These are phyloP conservation scores for Neospermospora avenae DNA, from an alignment of 2,329 filamentous ascomycete species.

Conservation along the genomic window DNA sequence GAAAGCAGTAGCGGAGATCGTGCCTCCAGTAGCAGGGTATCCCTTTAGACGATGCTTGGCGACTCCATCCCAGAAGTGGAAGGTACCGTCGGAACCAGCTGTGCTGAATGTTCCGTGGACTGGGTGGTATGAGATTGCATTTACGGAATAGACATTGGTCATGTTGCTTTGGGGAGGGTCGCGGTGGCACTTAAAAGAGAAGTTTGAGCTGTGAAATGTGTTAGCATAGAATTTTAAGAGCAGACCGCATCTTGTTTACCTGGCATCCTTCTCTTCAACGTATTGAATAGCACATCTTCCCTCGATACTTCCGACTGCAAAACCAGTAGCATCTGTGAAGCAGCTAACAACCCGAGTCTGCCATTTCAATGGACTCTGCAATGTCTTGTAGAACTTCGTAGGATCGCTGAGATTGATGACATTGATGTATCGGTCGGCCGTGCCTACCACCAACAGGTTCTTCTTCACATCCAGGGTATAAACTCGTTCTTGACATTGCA, in stretches of 20 bases:
- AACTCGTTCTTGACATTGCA: conserved; percentile 71
- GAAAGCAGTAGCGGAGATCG: conserved; percentile 90
- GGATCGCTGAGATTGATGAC: conserved; percentile 89
- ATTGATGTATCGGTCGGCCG: conserved; percentile 94
- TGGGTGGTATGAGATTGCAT: conserved; percentile 97
- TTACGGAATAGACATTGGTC: conserved; percentile 90
- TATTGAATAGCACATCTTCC: conserved; percentile 98
- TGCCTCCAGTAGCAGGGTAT: conserved; percentile 78
- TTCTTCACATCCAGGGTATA: conserved; percentile 92
- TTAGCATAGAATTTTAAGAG: background rate
- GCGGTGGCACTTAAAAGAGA: conserved; percentile 98
- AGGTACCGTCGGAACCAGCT: conserved; percentile 90
- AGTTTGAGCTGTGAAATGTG: conserved; percentile 66
- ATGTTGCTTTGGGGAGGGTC: conserved; percentile 71
- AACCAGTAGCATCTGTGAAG: conserved; percentile 87
- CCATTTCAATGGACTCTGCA: conserved; percentile 96
- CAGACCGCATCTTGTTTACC: conserved; percentile 42
- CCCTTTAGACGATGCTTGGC: conserved; percentile 88
- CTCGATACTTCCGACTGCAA: conserved; percentile 94
- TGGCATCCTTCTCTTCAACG: conserved; percentile 89
- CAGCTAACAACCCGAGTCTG: conserved; percentile 94
- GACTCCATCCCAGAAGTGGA: conserved; percentile 95
- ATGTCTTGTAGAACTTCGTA: conserved; percentile 88
- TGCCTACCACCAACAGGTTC: conserved; percentile 85
- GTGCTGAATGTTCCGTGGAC: conserved; percentile 98